phyloP scores from a whole-genome alignment of 345 rosid genomes.

The Brassica nigra region DNA sequence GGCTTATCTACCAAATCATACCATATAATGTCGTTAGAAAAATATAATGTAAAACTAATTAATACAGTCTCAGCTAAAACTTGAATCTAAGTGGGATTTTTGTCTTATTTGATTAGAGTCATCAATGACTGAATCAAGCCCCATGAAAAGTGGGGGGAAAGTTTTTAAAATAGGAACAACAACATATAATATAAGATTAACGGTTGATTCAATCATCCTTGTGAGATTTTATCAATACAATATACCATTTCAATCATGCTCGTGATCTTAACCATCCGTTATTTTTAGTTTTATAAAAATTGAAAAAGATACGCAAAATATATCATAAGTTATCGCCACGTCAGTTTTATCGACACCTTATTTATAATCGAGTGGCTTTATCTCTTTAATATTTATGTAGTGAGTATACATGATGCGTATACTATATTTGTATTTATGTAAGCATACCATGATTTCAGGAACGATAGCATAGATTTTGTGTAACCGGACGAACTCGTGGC shows the following conservation, averaged over 20 bases:
- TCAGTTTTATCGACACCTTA: slow-evolving; percentile 41
- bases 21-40: neutral
- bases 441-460: slow-evolving; percentile 17
- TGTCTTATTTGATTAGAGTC: slow-evolving; percentile 39
- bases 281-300: slow-evolving; percentile 27
- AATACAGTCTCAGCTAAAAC: neutral
- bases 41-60: neutral
- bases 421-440: slow-evolving; percentile 3
- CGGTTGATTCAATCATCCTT: slow-evolving; percentile 41
- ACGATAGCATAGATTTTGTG: slow-evolving; percentile 18
- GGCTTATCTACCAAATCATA: slow-evolving; percentile 18
- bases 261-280: slow-evolving; percentile 32
- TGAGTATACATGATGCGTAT: slow-evolving; percentile 26
- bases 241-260: slow-evolving; percentile 25
- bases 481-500: slow-evolving; percentile 28
- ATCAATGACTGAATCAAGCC: slow-evolving; percentile 36
- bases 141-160: slow-evolving; percentile 18
- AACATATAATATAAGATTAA: slow-evolving; percentile 20
- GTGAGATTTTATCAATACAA: neutral
- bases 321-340: slow-evolving; percentile 42
- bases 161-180: neutral
- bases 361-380: slow-evolving; percentile 6
- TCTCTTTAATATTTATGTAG: slow-evolving; percentile 17
- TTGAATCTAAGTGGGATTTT: slow-evolving; percentile 32
- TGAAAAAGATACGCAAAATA: slow-evolving; percentile 10